These are phyloP conservation scores for Aspergillus viridinutans DNA, from an alignment of 2,329 filamentous ascomycete genomes.

Conservation along the genomic window DNA sequence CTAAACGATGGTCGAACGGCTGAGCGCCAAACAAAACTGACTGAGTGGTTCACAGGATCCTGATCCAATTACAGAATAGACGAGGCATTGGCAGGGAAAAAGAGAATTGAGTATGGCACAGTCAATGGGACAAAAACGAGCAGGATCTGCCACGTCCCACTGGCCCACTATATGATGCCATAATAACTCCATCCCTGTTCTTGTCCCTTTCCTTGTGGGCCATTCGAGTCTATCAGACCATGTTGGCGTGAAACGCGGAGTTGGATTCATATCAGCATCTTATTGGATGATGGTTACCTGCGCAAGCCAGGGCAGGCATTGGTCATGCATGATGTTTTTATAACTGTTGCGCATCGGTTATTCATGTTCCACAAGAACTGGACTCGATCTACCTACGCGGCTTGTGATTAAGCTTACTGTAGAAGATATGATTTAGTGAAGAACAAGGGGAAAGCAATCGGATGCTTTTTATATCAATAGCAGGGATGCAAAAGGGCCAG, in stretches of 20 bases:
- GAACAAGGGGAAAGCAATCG: not conserved
- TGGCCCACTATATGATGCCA: not conserved
- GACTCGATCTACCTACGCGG: not conserved
- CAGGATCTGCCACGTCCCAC: not conserved
- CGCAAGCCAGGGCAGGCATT: not conserved
- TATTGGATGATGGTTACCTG: not conserved
- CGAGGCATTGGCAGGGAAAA: not conserved
- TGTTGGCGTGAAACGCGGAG: not conserved
- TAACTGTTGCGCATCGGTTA: not conserved
- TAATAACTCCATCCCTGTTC: not conserved
- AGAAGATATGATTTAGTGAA: not conserved
- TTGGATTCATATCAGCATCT: not conserved
- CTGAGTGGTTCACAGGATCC: not conserved
- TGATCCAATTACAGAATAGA: not conserved
- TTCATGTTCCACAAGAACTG: not conserved
- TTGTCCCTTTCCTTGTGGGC: not conserved
- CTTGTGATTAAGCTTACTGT: not conserved
- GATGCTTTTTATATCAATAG: not conserved
- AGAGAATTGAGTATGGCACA: not conserved
- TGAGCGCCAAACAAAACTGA: not conserved
- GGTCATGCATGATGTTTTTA: not conserved
- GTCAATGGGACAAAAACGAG: not conserved
- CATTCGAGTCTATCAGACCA: not conserved
- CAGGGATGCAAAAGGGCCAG: not conserved
- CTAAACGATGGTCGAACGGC: not conserved